Conservation (phyloP, 768 basidiomycete genomes). For the Phanerochaete sordida region DNA sequence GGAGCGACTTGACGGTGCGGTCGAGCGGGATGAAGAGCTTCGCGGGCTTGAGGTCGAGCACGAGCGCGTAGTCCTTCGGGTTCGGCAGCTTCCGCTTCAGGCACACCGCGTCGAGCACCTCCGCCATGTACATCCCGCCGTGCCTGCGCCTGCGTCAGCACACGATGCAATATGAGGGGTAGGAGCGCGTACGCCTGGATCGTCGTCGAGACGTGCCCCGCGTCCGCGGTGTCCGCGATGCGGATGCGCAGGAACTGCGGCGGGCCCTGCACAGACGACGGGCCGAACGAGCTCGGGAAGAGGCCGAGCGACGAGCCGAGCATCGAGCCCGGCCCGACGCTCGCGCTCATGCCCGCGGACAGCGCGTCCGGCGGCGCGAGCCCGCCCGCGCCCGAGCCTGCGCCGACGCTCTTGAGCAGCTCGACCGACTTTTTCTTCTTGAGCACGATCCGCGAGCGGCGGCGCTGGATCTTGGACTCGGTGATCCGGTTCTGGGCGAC, state of each 20-base stretch:
- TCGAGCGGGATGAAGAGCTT: slow-evolving; percentile 87
- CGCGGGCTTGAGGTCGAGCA: slow-evolving; percentile 52
- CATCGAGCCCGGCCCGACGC: slow-evolving; percentile 32
- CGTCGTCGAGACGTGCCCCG: slow-evolving; percentile 83
- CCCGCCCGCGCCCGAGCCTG: slow-evolving; percentile 18
- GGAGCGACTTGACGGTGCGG: slow-evolving; percentile 92
- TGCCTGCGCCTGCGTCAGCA: slow-evolving; percentile 41
- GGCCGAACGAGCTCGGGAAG: slow-evolving; percentile 66
- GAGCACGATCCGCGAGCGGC: slow-evolving; percentile 69
- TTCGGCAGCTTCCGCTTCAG: slow-evolving; percentile 61
- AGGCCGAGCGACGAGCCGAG: slow-evolving; percentile 30
- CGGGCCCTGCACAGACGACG: slow-evolving; percentile 69
- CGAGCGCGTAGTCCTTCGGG: slow-evolving; percentile 79
- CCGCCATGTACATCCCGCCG: slow-evolving; percentile 95
- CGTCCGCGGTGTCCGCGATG: slow-evolving; percentile 77
- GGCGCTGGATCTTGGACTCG: slow-evolving; percentile 77
- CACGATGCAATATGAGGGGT: not conserved
- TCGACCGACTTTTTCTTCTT: slow-evolving; percentile 57
- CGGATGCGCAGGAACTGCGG: slow-evolving; percentile 81
- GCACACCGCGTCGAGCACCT: slow-evolving; percentile 85
- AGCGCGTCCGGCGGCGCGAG: slow-evolving; percentile 36
- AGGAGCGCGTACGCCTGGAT: slow-evolving; percentile 76
- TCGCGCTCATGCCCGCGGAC: slow-evolving; percentile 44
- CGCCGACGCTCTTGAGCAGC: slow-evolving; percentile 25
- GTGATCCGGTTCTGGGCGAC: slow-evolving; percentile 77